A percentile compares a stretch with the other conserved stretches of the same genome.
phyloP scores from a whole-genome alignment of 2,329 filamentous ascomycete genomes.

The Phialophora tarda region DNA sequence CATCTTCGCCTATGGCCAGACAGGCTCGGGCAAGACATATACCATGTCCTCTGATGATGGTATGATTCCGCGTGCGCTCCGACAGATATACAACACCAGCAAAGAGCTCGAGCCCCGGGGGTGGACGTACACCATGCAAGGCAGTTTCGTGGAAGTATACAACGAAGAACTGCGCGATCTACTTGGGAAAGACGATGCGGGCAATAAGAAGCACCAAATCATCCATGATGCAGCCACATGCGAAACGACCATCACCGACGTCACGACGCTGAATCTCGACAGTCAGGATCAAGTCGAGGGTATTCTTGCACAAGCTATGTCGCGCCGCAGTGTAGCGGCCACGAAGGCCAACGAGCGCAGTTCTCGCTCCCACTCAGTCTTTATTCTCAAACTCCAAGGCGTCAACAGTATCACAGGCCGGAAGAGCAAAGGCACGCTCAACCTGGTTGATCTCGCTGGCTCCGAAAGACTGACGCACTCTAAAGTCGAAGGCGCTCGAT shows the following conservation, averaged over 20 bases:
- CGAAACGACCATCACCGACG: conserved; percentile 80
- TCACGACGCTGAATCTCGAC: conserved; percentile 76
- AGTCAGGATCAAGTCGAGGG: conserved; percentile 79
- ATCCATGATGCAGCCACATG: conserved; percentile 82
- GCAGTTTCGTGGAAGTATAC: conserved; percentile 96
- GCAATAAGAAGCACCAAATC: conserved; percentile 86
- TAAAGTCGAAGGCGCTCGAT: conserved; percentile 80
- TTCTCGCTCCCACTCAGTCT: conserved; percentile 92
- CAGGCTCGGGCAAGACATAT: conserved; percentile 93
- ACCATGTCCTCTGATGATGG: conserved; percentile 92
- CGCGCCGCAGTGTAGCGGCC: conserved; percentile 88
- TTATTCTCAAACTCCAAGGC: conserved; percentile 76
- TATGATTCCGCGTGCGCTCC: conserved; percentile 92
- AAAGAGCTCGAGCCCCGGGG: conserved; percentile 84
- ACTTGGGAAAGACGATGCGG: conserved; percentile 73
- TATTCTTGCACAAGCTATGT: conserved; percentile 79
- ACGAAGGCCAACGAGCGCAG: conserved; percentile 98
- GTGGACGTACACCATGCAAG: conserved; percentile 93
- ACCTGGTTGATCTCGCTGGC: conserved; percentile 92
- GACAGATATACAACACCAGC: conserved; percentile 91
- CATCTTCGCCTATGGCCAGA: conserved; percentile 98
- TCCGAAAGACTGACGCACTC: conserved; percentile 89
- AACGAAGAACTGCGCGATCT: conserved; percentile 96
- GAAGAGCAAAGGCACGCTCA: conserved; percentile 88
- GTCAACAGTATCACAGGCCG: conserved; percentile 77